A percentile compares a stretch with the other conserved stretches of the same genome.
Conservation (phyloP, 2,329 filamentous ascomycete genomes). For the Talaromyces sp. region DNA sequence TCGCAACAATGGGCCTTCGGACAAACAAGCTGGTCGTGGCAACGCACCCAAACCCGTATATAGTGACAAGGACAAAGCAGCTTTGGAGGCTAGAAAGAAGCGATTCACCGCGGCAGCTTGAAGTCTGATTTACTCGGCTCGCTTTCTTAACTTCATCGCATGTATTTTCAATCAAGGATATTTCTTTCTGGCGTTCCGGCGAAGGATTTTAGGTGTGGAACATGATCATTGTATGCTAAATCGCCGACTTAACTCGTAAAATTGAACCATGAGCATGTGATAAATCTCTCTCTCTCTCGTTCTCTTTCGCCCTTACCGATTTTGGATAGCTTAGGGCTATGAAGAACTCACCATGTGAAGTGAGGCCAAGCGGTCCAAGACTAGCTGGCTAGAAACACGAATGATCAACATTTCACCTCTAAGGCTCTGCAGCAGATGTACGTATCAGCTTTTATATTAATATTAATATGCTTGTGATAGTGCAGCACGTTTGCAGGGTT, state of each 20-base stretch:
- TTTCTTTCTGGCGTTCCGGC: not conserved
- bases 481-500: not conserved
- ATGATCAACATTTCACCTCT: not conserved
- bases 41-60: conserved; percentile 17
- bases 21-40: conserved; percentile 15
- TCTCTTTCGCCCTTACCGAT: not conserved
- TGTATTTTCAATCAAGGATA: not conserved
- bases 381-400: not conserved
- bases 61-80: conserved; percentile 39
- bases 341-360: not conserved
- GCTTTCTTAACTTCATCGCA: not conserved
- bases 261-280: not conserved
- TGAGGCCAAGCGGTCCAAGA: not conserved
- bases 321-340: not conserved
- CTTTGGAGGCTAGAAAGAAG: conserved; percentile 46
- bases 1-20: conserved; percentile 13
- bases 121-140: not conserved
- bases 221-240: not conserved
- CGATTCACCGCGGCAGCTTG: conserved; percentile 37
- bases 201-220: not conserved
- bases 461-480: not conserved
- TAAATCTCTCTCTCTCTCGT: not conserved
- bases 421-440: not conserved
- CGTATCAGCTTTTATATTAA: not conserved
- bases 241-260: not conserved